These are phyloP conservation scores for Xylaria longipes DNA, from an alignment of 495 filamentous ascomycete genomes.

Conservation along the genomic window DNA sequence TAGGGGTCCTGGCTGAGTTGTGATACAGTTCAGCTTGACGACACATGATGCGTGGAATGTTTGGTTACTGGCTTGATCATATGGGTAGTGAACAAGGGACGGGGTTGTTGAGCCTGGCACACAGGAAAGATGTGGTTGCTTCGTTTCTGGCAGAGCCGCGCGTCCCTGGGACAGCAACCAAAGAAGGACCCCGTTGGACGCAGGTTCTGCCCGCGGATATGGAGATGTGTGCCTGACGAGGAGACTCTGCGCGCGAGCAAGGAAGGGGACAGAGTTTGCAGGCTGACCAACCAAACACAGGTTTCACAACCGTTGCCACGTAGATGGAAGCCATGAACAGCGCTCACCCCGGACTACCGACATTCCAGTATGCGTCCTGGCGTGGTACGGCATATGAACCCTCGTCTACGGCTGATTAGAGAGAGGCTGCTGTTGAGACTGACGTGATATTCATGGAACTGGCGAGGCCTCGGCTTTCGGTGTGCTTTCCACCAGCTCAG, in stretches of 20 bases:
- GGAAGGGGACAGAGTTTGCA: conserved; percentile 5
- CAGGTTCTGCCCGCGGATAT: conserved; percentile 7
- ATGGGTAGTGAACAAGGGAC: conserved; percentile 10
- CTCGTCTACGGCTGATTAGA: not conserved
- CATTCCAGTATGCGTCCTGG: not conserved
- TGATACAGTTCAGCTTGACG: not conserved
- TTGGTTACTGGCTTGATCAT: not conserved
- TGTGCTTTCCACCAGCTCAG: not conserved
- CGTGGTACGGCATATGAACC: not conserved
- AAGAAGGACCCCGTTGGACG: not conserved
- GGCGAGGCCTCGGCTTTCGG: not conserved
- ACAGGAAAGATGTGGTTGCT: not conserved
- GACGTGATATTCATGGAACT: not conserved
- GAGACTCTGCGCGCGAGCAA: conserved; percentile 4
- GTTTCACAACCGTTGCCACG: conserved; percentile 11
- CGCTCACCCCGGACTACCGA: conserved; percentile 2
- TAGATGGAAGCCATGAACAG: not conserved
- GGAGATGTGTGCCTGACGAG: conserved; percentile 1
- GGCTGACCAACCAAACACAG: conserved; percentile 9
- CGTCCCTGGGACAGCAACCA: not conserved
- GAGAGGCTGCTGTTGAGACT: not conserved
- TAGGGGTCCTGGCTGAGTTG: not conserved
- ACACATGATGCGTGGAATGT: not conserved
- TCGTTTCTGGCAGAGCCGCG: conserved; percentile 18
- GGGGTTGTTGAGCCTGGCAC: conserved; percentile 18